These are phyloP conservation scores for Coprinopsis cinerea DNA, from an alignment of 768 basidiomycete species.

Conservation along the genomic window DNA sequence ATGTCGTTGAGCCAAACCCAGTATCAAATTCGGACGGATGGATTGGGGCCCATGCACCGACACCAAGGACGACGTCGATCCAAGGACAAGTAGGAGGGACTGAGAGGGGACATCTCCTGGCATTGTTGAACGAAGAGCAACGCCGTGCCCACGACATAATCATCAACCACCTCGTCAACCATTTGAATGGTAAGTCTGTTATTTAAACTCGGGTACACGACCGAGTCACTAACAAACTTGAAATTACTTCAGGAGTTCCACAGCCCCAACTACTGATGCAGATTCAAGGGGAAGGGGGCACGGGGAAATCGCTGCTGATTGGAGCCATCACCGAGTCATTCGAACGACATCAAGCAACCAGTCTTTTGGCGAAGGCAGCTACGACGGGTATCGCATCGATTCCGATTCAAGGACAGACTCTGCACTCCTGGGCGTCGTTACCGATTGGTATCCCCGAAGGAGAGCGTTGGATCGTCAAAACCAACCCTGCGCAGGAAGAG, in stretches of 20 bases:
- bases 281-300: slow-evolving; percentile 36
- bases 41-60: too few relatives aligned
- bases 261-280: slow-evolving; percentile 28
- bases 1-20: too few relatives aligned
- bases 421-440: slow-evolving; percentile 7
- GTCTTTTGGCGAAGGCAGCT: slow-evolving; percentile 27
- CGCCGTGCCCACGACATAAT: too few relatives aligned
- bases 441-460: neutral
- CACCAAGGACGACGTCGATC: too few relatives aligned
- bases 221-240: too few relatives aligned
- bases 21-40: too few relatives aligned
- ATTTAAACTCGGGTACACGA: too few relatives aligned
- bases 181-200: too few relatives aligned
- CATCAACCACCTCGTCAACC: too few relatives aligned
- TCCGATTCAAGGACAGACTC: neutral
- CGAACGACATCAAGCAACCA: neutral
- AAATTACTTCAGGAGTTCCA: slow-evolving; percentile 12
- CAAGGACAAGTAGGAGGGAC: too few relatives aligned
- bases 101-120: too few relatives aligned
- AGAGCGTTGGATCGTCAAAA: slow-evolving; percentile 1
- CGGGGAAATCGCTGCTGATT: slow-evolving; percentile 38
- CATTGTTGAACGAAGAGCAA: too few relatives aligned
- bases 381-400: slow-evolving; percentile 28
- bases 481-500: slow-evolving; percentile 17
- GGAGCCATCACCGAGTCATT: slow-evolving; percentile 32